Evolutionary conservation across 2,329 filamentous ascomycete species (phyloP).

Genomic region (Dactylellina sp.): DNA sequence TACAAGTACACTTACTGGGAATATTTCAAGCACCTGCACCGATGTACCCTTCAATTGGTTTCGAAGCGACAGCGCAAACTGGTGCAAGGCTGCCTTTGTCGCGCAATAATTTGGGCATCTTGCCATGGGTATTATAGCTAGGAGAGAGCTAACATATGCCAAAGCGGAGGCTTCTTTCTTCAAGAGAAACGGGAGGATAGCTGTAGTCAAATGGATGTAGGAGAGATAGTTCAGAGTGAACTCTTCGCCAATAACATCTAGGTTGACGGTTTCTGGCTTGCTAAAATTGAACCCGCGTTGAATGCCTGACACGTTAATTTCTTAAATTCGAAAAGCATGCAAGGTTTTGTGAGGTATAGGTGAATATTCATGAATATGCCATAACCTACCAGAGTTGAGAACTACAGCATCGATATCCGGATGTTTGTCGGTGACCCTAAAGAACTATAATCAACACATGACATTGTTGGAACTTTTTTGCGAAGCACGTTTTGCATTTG

Average conservation of each 20-base stretch:
- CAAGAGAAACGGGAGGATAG: conserved; percentile 66
- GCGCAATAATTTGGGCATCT: conserved; percentile 68
- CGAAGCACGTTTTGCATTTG: background rate
- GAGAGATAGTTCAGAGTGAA: conserved; percentile 68
- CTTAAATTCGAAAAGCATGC: too few relatives aligned
- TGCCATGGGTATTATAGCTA: conserved; percentile 67
- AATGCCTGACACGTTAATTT: conserved; percentile 61
- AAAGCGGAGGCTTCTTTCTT: conserved; percentile 61
- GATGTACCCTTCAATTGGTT: conserved; percentile 64
- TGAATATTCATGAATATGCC: too few relatives aligned
- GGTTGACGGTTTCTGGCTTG: conserved; percentile 65
- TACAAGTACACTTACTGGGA: conserved; percentile 64
- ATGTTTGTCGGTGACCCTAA: conserved; percentile 63
- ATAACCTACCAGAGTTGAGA: conserved; percentile 68
- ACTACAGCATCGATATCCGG: conserved; percentile 70
- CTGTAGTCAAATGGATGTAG: conserved; percentile 65
- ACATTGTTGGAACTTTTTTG: conserved; percentile 28
- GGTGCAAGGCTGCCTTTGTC: conserved; percentile 69
- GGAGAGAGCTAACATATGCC: conserved; percentile 64
- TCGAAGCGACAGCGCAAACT: conserved; percentile 66
- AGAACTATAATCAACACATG: conserved; percentile 51
- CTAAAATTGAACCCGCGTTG: conserved; percentile 68
- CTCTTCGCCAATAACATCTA: conserved; percentile 65
- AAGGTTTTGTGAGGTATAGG: too few relatives aligned
- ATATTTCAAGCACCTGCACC: conserved; percentile 67